Conservation (phyloP, 108 stramenopile species). For the Nitzschia sp. region DNA sequence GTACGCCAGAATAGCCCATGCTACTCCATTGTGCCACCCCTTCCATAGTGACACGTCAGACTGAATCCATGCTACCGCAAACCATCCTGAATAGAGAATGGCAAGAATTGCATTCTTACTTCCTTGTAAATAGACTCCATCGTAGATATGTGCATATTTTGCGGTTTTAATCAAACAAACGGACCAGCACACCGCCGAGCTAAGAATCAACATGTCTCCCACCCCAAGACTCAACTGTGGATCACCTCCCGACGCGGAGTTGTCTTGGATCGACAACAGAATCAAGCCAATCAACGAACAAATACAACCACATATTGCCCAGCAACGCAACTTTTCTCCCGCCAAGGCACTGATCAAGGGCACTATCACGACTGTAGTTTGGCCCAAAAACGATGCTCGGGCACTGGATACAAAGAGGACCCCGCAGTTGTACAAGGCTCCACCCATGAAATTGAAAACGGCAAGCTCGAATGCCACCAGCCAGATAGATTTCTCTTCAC, state of each 20-base stretch:
- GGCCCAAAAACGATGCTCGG: slow-evolving; percentile 63
- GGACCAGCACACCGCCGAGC: slow-evolving; percentile 61
- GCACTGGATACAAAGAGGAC: slow-evolving; percentile 47
- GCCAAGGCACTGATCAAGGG: slow-evolving; percentile 48
- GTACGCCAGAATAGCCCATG: slow-evolving; percentile 48
- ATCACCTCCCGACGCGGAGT: neutral
- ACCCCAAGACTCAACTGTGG: neutral
- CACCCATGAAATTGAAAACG: slow-evolving; percentile 59
- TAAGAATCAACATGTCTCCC: slow-evolving; percentile 56
- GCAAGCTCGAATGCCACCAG: slow-evolving; percentile 55
- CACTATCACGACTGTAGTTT: slow-evolving; percentile 64
- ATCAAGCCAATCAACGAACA: slow-evolving; percentile 37
- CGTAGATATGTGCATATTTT: slow-evolving; percentile 36
- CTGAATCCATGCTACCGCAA: slow-evolving; percentile 11
- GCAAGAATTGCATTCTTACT: slow-evolving; percentile 49
- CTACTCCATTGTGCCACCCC: slow-evolving; percentile 37
- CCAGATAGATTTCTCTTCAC: slow-evolving; percentile 35
- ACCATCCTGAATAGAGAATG: slow-evolving; percentile 57
- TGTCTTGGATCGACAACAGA: slow-evolving; percentile 28
- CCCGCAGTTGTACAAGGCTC: slow-evolving; percentile 56
- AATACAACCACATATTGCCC: slow-evolving; percentile 49
- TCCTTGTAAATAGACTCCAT: slow-evolving; percentile 49
- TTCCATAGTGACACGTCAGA: slow-evolving; percentile 22
- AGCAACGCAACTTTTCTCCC: slow-evolving; percentile 14
- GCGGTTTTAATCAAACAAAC: slow-evolving; percentile 56